Percentiles rank a stretch among this genome's conserved stretches.
Conservation (phyloP, 1,139 yeast genomes). For the Debaryomyces robertsiae region DNA sequence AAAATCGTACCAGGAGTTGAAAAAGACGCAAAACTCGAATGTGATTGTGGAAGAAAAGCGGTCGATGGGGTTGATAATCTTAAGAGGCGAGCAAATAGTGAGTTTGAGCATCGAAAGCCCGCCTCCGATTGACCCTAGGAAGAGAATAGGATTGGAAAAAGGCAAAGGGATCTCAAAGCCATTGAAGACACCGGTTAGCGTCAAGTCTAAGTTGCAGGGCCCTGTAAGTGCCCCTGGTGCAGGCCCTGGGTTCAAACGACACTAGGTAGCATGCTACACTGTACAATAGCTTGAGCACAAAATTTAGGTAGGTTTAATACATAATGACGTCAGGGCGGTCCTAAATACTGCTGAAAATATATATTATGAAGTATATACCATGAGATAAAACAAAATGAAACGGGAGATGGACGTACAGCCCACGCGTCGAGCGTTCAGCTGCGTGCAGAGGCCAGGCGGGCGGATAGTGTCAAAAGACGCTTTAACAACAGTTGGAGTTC, state of each 20-base stretch:
- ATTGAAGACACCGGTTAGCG: conserved; percentile 34
- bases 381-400: conserved; percentile 4
- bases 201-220: conserved; percentile 18
- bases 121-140: conserved; percentile 56
- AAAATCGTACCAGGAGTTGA: conserved; percentile 49
- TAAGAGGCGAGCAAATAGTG: conserved; percentile 90
- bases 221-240: conserved; percentile 12
- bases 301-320: conserved; percentile 1
- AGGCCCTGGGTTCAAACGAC: conserved; percentile 10
- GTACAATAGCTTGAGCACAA: conserved; percentile 8
- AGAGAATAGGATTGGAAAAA: conserved; percentile 42
- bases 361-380: conserved; percentile 5
- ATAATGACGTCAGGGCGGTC: not conserved
- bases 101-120: conserved; percentile 80
- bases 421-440: not conserved
- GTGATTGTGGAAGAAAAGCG: conserved; percentile 60
- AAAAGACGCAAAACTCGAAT: conserved; percentile 24
- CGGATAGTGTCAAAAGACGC: not conserved
- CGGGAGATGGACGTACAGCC: not conserved
- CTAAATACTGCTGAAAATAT: conserved; percentile 1
- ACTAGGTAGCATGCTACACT: conserved; percentile 4
- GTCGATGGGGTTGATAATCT: conserved; percentile 73
- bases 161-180: conserved; percentile 52
- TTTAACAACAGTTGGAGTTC: conserved; percentile 66
- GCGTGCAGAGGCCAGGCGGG: not conserved